These are phyloP conservation scores for Rhododendron kiyosumense DNA, from an alignment of 148 eudicot genomes.

Conservation along the genomic window DNA sequence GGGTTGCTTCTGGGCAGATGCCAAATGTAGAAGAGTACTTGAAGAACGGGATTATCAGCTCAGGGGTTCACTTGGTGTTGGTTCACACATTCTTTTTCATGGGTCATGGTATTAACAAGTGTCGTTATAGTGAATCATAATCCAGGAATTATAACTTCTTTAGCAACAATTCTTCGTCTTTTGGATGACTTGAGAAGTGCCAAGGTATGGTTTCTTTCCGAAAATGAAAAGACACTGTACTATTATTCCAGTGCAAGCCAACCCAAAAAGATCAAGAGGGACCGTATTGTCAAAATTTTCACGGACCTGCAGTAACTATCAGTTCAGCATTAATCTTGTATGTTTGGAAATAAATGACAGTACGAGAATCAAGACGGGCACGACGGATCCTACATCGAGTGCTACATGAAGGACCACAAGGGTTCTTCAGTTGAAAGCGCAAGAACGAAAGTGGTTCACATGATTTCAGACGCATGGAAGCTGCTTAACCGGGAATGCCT, in stretches of 20 bases:
- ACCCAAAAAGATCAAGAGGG: neutral
- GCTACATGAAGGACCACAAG: conserved; percentile 44
- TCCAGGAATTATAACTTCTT: conserved; percentile 24
- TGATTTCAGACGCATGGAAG: conserved; percentile 54
- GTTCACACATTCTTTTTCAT: conserved; percentile 43
- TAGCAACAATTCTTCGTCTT: conserved; percentile 62
- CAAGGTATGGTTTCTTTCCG: conserved; percentile 24
- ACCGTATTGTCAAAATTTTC: neutral
- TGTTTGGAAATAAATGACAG: neutral
- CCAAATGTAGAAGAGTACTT: conserved; percentile 52
- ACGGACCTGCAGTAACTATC: neutral
- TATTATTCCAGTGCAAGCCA: neutral
- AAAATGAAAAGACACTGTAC: neutral
- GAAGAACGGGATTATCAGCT: conserved; percentile 42
- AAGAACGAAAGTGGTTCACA: conserved; percentile 17
- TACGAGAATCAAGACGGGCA: conserved; percentile 28
- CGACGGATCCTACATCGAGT: conserved; percentile 55
- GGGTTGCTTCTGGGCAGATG: conserved; percentile 39
- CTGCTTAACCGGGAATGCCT: conserved; percentile 31
- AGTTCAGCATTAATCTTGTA: neutral
- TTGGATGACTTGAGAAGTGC: conserved; percentile 65
- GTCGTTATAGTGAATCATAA: conserved; percentile 7
- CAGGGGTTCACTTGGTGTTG: conserved; percentile 42
- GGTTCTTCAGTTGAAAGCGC: conserved; percentile 29
- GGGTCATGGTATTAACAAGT: conserved; percentile 30